Evolutionary conservation across 78 protist species (phyloP).

Genomic region (Protostelium mycophagum): DNA sequence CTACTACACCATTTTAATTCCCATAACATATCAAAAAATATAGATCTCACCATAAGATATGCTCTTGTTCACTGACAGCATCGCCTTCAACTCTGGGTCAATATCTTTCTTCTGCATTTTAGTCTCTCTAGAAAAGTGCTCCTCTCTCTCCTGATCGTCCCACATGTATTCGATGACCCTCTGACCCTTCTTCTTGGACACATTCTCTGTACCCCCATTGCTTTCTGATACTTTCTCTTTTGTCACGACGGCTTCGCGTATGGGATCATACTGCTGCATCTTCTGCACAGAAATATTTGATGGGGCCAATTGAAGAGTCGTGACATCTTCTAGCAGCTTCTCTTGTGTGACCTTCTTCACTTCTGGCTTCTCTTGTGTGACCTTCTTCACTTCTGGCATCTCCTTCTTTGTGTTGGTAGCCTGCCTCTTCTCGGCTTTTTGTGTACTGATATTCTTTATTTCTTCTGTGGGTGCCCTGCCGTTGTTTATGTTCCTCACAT

Average conservation of each 20-base stretch:
- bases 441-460: background rate
- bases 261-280: background rate
- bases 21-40: too few species aligned
- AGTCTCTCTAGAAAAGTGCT: background rate
- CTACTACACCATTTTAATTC: background rate
- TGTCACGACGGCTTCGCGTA: background rate
- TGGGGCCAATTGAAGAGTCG: background rate
- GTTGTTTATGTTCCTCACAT: slow-evolving; percentile 15
- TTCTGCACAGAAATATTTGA: background rate
- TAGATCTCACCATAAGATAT: background rate
- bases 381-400: background rate
- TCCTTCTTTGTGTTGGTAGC: slow-evolving; percentile 2
- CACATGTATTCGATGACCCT: background rate
- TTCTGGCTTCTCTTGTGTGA: slow-evolving; percentile 2
- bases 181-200: background rate
- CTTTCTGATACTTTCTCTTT: background rate
- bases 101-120: background rate
- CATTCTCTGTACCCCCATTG: background rate
- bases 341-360: background rate
- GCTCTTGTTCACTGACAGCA: background rate
- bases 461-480: background rate
- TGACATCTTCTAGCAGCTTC: too few species aligned
- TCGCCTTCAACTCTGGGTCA: background rate
- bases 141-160: background rate
- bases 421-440: background rate